Conservation (phyloP, 495 filamentous ascomycete species). For the Aspergillus haitiensis region DNA sequence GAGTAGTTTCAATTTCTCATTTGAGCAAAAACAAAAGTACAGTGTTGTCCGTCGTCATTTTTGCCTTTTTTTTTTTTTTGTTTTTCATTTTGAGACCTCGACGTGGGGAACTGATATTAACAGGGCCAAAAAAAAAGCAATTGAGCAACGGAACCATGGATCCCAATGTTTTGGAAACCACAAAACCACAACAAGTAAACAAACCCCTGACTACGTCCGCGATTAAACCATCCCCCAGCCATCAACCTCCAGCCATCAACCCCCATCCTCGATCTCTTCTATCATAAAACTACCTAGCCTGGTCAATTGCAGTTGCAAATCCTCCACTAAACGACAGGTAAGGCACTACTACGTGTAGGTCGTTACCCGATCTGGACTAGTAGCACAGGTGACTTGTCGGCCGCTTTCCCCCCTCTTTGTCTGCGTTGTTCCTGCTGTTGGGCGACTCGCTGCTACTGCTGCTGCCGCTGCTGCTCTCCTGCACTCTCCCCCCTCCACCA, state of each 20-base stretch:
- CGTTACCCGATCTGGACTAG: constrained; percentile 15
- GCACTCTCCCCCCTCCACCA: constrained; percentile 1
- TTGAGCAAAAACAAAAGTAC: too few relatives aligned
- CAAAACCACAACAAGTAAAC: constrained; percentile 6
- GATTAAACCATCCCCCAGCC: neutral
- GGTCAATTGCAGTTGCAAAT: neutral
- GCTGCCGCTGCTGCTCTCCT: constrained; percentile 7
- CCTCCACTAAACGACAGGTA: neutral
- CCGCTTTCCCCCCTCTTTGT: constrained; percentile 12
- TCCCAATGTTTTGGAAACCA: constrained; percentile 7
- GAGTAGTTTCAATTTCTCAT: too few relatives aligned
- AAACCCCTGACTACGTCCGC: constrained; percentile 12
- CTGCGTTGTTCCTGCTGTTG: constrained; percentile 18
- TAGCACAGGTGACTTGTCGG: constrained; percentile 18
- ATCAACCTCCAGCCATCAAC: neutral
- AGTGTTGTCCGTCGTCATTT: too few relatives aligned
- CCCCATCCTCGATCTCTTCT: neutral
- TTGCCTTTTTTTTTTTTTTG: neutral
- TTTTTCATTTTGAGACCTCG: neutral
- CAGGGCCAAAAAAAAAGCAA: neutral
- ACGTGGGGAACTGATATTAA: neutral
- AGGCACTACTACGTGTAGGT: constrained; percentile 1
- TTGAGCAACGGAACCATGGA: constrained; percentile 16
- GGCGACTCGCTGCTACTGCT: too few relatives aligned
- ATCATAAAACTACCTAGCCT: neutral